Conservation (phyloP, 106 monocot genomes). For the Apostasia shenzhenica region DNA sequence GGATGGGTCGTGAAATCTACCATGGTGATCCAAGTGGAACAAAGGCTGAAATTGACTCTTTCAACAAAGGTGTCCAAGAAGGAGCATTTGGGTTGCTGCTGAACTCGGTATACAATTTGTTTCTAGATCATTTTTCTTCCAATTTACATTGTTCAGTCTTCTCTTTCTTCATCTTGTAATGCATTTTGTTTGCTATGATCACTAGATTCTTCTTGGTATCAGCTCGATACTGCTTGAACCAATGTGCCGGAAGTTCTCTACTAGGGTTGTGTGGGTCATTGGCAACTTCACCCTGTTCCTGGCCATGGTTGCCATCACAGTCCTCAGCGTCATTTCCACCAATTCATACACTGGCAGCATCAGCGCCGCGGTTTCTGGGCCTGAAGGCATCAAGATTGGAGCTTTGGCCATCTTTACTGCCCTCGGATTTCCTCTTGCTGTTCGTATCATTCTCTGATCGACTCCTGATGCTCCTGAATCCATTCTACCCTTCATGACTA, state of each 20-base stretch:
- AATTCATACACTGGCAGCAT: not conserved
- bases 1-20: slow-evolving; percentile 66
- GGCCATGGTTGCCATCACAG: slow-evolving; percentile 32
- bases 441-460: not conserved
- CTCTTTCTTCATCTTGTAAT: too few species aligned
- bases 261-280: slow-evolving; percentile 46
- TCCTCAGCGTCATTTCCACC: slow-evolving; percentile 13
- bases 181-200: slow-evolving; percentile 7
- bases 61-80: slow-evolving; percentile 36
- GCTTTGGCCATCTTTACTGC: slow-evolving; percentile 33
- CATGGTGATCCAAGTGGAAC: slow-evolving; percentile 42
- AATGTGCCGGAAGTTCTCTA: slow-evolving; percentile 34
- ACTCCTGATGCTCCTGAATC: not conserved
- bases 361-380: not conserved
- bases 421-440: slow-evolving; percentile 43
- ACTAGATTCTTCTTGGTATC: slow-evolving; percentile 49
- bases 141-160: too few species aligned
- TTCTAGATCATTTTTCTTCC: too few species aligned
- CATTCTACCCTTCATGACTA: not conserved
- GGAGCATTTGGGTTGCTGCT: slow-evolving; percentile 56
- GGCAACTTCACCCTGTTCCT: slow-evolving; percentile 49
- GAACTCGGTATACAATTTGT: slow-evolving; percentile 29
- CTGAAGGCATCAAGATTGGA: slow-evolving; percentile 13
- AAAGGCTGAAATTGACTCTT: slow-evolving; percentile 18
- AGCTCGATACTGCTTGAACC: slow-evolving; percentile 52